These are phyloP conservation scores for Syncephalastrum racemosum DNA, from an alignment of 371 early-diverging fungal genomes.

Conservation along the genomic window DNA sequence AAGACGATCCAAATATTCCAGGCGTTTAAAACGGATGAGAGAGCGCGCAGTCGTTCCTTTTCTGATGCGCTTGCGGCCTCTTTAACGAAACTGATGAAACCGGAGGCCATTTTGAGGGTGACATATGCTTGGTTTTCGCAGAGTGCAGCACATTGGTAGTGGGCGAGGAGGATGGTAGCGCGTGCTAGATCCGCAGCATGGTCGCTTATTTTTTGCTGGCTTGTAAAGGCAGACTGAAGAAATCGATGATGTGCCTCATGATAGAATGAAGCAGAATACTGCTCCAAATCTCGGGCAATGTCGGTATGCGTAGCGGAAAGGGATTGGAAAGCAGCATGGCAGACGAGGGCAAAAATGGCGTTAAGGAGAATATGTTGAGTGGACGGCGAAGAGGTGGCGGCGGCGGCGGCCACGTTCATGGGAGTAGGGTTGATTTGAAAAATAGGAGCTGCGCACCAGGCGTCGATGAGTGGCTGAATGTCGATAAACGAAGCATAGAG, in stretches of 20 bases:
- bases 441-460: too few species aligned
- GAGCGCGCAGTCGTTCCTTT: background rate
- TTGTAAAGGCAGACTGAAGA: slow-evolving; percentile 21
- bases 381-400: too few species aligned
- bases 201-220: background rate
- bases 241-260: slow-evolving; percentile 31
- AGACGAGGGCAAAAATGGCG: slow-evolving; percentile 31
- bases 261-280: slow-evolving; percentile 24
- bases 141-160: slow-evolving; percentile 36
- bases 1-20: slow-evolving; percentile 23
- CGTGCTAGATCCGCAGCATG: slow-evolving; percentile 14
- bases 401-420: too few species aligned
- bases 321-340: slow-evolving; percentile 32
- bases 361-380: slow-evolving; percentile 9
- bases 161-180: slow-evolving; percentile 32
- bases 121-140: slow-evolving; percentile 34
- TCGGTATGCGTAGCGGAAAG: slow-evolving; percentile 14
- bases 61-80: background rate
- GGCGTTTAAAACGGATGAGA: slow-evolving; percentile 10
- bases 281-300: slow-evolving; percentile 9
- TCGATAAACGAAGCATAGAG: slow-evolving; percentile 37
- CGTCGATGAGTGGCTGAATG: background rate
- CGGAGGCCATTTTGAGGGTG: slow-evolving; percentile 18
- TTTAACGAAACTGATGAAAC: background rate
- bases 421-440: too few species aligned